A percentile compares a stretch with the other conserved stretches of the same genome.
Conservation (phyloP, 176 grass and related monocot genomes). For the Musa beccarii region DNA sequence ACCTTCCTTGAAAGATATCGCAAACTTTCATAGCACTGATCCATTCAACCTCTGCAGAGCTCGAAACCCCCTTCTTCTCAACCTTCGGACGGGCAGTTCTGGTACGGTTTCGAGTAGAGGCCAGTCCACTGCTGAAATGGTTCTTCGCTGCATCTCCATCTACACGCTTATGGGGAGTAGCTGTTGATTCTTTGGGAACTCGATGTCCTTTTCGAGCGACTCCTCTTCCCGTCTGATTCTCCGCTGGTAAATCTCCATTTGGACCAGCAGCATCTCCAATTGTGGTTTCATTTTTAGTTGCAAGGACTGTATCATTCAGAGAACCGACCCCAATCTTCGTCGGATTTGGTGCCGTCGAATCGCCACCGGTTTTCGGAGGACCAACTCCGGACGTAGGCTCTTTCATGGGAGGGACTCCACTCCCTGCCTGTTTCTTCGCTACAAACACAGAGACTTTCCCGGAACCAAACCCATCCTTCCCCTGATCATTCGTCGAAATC, state of each 20-base stretch:
- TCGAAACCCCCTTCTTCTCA: not conserved
- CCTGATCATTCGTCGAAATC: not conserved
- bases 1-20: slow-evolving; percentile 69
- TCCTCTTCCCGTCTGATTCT: slow-evolving; percentile 12
- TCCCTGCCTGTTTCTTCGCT: not conserved
- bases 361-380: not conserved
- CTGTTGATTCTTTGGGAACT: slow-evolving; percentile 13
- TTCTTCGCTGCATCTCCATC: slow-evolving; percentile 11
- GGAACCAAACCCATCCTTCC: not conserved
- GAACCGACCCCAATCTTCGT: slow-evolving; percentile 17
- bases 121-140: slow-evolving; percentile 6
- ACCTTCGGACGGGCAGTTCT: not conserved
- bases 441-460: not conserved
- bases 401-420: slow-evolving; percentile 1
- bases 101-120: slow-evolving; percentile 2
- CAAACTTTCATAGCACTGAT: slow-evolving; percentile 63
- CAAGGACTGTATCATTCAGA: not conserved
- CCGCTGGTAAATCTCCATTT: not conserved
- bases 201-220: slow-evolving; percentile 4
- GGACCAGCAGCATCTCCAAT: not conserved
- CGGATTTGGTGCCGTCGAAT: not conserved
- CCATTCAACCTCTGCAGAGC: slow-evolving; percentile 29
- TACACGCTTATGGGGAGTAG: not conserved
- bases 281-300: not conserved
- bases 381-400: not conserved